Conservation (phyloP, 192 early-diverging fungal genomes). For the Podila epigama region DNA sequence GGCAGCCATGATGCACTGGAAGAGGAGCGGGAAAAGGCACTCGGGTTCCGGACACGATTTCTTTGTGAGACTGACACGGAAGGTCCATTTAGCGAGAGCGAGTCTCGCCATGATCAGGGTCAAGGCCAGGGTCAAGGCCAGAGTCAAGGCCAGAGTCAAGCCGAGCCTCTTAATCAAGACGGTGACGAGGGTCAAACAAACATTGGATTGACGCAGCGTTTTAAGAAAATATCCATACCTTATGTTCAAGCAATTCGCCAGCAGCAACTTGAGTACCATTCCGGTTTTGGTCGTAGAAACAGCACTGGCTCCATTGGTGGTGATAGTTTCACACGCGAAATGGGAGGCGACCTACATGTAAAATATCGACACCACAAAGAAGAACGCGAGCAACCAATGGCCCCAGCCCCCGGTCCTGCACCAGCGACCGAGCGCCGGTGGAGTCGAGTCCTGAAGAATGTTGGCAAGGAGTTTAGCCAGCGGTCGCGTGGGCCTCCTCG, state of each 20-base stretch:
- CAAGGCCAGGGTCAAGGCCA: no score
- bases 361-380: background rate
- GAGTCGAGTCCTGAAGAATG: conserved; percentile 16
- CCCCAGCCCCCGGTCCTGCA: conserved; percentile 5
- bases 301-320: no score
- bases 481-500: no score
- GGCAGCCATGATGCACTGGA: background rate
- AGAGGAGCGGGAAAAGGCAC: background rate
- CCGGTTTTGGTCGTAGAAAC: no score
- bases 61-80: conserved; percentile 4
- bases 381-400: background rate
- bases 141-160: no score
- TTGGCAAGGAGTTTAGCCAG: background rate
- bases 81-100: background rate
- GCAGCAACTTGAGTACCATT: background rate
- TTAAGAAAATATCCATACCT: conserved; percentile 11
- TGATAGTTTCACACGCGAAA: no score
- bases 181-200: no score
- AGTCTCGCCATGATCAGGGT: no score
- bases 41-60: conserved; percentile 2
- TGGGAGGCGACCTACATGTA: background rate
- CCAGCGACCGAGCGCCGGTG: conserved; percentile 6
- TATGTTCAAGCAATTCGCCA: conserved; percentile 38
- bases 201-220: conserved; percentile 8
- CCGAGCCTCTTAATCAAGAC: no score